Evolutionary conservation across 768 basidiomycete genomes (phyloP).

Genomic region (Tricholomella constricta): DNA sequence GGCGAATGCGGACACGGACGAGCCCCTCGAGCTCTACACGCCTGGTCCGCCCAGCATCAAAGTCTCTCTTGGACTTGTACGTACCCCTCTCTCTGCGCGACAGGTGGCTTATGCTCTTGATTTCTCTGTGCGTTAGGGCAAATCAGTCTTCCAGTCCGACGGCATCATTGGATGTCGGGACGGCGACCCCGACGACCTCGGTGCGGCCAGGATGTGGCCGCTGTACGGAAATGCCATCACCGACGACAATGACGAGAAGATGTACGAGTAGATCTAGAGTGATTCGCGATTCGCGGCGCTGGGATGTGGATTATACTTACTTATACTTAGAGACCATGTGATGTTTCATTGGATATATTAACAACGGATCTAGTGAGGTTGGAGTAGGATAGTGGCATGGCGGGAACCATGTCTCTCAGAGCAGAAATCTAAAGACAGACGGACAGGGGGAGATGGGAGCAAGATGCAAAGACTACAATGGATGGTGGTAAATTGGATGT

Average conservation of each 20-base stretch:
- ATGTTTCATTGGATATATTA: too few species aligned
- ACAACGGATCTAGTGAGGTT: too few species aligned
- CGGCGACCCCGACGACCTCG: conserved; percentile 48
- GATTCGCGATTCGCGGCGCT: too few species aligned
- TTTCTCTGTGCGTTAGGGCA: conserved; percentile 15
- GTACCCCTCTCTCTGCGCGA: conserved; percentile 17
- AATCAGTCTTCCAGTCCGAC: conserved; percentile 47
- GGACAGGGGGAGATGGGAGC: too few species aligned
- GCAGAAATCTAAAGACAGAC: too few species aligned
- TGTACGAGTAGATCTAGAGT: conserved; percentile 15
- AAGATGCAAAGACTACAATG: too few species aligned
- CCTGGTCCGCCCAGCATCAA: conserved; percentile 59
- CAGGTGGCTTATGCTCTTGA: too few species aligned
- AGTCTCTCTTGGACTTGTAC: conserved; percentile 59
- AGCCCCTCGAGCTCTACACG: conserved; percentile 44
- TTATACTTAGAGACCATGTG: too few species aligned
- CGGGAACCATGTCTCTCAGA: too few species aligned
- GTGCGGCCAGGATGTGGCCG: conserved; percentile 49
- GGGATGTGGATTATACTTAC: too few species aligned
- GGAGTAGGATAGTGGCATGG: too few species aligned
- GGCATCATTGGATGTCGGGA: conserved; percentile 45
- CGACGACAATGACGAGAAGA: conserved; percentile 38
- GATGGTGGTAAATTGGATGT: too few species aligned
- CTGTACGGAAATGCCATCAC: conserved; percentile 42
- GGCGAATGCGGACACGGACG: conserved; percentile 9